These are phyloP conservation scores for Paracamarosporium sp. DNA, from an alignment of 2,329 filamentous ascomycete species.

Conservation along the genomic window DNA sequence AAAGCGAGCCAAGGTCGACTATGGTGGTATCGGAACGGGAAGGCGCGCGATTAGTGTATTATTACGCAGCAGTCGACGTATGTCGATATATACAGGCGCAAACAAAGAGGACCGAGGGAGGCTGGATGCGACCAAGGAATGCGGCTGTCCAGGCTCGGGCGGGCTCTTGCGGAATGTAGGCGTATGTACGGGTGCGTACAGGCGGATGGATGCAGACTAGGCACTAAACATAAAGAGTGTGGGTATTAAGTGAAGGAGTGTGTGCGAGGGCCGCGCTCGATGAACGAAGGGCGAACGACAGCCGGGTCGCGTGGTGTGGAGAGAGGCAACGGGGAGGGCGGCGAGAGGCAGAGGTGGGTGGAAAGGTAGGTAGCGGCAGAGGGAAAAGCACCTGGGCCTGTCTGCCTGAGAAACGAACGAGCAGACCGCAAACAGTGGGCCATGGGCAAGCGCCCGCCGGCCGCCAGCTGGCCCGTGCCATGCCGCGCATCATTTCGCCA, in stretches of 20 bases:
- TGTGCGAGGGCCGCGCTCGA: constrained; percentile 43
- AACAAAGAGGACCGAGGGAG: constrained; percentile 29
- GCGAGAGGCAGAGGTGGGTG: constrained; percentile 13
- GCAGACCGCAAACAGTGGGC: too few species aligned
- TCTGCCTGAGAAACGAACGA: constrained; percentile 6
- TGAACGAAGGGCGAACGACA: constrained; percentile 49
- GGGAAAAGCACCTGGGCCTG: too few species aligned
- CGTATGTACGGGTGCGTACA: constrained; percentile 9
- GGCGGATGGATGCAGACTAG: constrained; percentile 23
- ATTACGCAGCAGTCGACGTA: constrained; percentile 24
- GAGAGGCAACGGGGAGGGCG: constrained; percentile 24
- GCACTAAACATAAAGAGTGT: constrained; percentile 42
- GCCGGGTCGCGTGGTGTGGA: constrained; percentile 42
- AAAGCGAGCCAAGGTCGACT: constrained; percentile 6
- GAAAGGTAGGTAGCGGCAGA: constrained; percentile 15
- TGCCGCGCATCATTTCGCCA: constrained; percentile 7
- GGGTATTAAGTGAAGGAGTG: constrained; percentile 39
- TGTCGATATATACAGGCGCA: constrained; percentile 28
- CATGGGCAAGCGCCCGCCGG: background rate
- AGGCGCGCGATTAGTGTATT: constrained; percentile 28
- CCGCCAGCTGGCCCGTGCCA: background rate
- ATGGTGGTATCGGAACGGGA: background rate
- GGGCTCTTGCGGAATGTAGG: constrained; percentile 33
- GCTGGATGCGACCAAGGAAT: constrained; percentile 36
- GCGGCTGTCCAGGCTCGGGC: constrained; percentile 23